phyloP scores from a whole-genome alignment of 108 stramenopile species.

The Nitzschia sp. region DNA sequence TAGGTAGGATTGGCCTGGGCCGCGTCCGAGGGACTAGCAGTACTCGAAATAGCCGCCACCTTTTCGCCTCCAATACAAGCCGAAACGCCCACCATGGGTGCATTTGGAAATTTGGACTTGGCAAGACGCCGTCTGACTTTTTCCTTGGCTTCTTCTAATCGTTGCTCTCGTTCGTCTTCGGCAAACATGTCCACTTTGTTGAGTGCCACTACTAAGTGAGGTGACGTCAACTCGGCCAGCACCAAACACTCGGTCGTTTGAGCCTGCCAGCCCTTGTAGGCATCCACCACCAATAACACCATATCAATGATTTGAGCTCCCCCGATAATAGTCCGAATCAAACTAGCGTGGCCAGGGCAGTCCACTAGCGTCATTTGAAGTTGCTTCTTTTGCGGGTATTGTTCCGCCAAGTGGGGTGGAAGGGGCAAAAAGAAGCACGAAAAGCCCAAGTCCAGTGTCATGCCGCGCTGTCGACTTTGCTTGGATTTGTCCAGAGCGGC shows the following conservation, averaged over 20 bases:
- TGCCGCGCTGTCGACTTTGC: constrained; percentile 93
- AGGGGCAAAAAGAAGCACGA: constrained; percentile 88
- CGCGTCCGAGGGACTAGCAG: neutral
- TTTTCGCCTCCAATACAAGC: constrained; percentile 94
- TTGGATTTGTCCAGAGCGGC: constrained; percentile 98
- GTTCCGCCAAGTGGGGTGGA: constrained; percentile 56
- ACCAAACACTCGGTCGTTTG: constrained; percentile 99
- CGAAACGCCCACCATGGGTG: constrained; percentile 78
- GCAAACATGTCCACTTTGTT: constrained; percentile 94
- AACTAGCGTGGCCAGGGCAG: constrained; percentile 97
- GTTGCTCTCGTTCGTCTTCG: constrained; percentile 62
- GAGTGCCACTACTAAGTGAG: constrained; percentile 86
- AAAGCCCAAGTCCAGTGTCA: constrained; percentile 98
- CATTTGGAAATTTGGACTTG: constrained; percentile 75
- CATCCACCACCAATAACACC: constrained; percentile 96
- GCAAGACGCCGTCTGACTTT: constrained; percentile 60
- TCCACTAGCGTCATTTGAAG: constrained; percentile 94
- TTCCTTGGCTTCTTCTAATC: constrained; percentile 59
- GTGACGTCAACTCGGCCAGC: constrained; percentile 93
- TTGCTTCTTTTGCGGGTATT: constrained; percentile 33
- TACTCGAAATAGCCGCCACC: constrained; percentile 66
- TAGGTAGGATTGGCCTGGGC: constrained; percentile 40
- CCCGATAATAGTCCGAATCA: constrained; percentile 98
- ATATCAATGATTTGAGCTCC: constrained; percentile 97
- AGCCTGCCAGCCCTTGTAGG: constrained; percentile 97